phyloP scores from a whole-genome alignment of 2,329 filamentous ascomycete genomes.

The Paraphaeosphaeria sporulosa region DNA sequence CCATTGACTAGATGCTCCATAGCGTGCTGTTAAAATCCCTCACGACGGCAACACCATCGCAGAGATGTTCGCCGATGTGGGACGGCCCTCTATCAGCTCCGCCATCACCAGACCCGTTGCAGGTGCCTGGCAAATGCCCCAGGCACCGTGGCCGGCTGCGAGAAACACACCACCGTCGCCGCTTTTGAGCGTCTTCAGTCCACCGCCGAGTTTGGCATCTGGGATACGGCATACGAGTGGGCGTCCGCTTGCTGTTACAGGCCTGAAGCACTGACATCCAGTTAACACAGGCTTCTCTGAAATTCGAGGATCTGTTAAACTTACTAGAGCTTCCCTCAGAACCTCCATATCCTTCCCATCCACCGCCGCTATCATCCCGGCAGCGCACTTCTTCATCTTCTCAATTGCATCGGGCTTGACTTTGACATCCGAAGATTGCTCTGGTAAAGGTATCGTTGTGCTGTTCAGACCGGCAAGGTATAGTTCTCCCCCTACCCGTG shows the following conservation, averaged over 20 bases:
- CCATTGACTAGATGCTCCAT: not conserved
- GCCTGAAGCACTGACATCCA: constrained; percentile 69
- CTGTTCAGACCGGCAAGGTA: constrained; percentile 79
- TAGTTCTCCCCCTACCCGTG: constrained; percentile 70
- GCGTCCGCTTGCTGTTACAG: constrained; percentile 68
- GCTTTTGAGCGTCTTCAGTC: constrained; percentile 52
- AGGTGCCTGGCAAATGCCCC: constrained; percentile 66
- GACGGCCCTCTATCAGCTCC: constrained; percentile 70
- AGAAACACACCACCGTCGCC: constrained; percentile 71
- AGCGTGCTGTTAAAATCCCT: not conserved
- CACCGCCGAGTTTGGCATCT: constrained; percentile 63
- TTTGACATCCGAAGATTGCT: constrained; percentile 58
- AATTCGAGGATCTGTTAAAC: constrained; percentile 13
- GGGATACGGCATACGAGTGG: constrained; percentile 69
- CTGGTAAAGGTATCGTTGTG: constrained; percentile 66
- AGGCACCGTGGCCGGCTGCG: constrained; percentile 77
- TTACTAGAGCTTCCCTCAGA: constrained; percentile 65
- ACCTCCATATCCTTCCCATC: constrained; percentile 65
- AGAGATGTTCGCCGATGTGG: constrained; percentile 67
- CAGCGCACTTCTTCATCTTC: constrained; percentile 59
- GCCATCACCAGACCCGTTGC: constrained; percentile 76
- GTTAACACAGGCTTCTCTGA: constrained; percentile 10
- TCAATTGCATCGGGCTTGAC: constrained; percentile 59
- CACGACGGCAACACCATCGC: constrained; percentile 51
- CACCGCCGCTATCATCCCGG: constrained; percentile 56